Base-by-base conservation (phyloP, 768 basidiomycete species). In the Paxillus ammoniavirescens region DNA sequence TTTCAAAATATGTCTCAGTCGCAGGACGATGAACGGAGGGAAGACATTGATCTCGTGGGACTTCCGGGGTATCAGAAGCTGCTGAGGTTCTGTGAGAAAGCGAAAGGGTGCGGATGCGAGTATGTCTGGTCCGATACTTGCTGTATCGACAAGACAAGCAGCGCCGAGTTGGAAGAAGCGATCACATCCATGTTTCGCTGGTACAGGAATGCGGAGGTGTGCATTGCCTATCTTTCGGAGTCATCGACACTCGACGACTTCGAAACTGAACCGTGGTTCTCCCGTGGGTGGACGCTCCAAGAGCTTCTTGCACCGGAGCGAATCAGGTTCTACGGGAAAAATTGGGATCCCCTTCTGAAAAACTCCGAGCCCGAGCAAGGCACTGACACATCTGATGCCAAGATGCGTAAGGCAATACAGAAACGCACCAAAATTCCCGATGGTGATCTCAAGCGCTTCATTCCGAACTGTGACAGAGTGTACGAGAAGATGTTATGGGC, bases 91-190 rank as follows among this genome's bases (percentile, higher is more conserved):
- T 50, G 46, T 28, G 31, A 47, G 17, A 47, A 47, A 35, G 46
- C 46, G 8, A 17, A 12, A 14, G 46, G 33, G 26, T 47, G 2
- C 46, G 23, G 46, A 5, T 46, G 46, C 45, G 10, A 28, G 8
- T 48, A 36, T 8, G 55, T 42, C 33, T 55, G 53, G 57, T 42
- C 42, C 15, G 47, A 55, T 17, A 55, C 54, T 2, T 46, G 41
- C 14, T 59, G 54, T 35, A 52, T 56, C 38, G 51, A 59, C 28
- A 30, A 30, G 28, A 30, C 28, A 5, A 30, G 28, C 28, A 30
- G 28, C 28, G 28, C 28, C 5, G 45, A 59, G 43, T 5, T 35
- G 43, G 17, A 46, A 26, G 46, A 47, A 18, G 46, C 46, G 8
- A 30, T 47, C 8, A 4, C 26, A 14, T 47, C 46, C 9, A 47